Percentiles rank a stretch among this genome's conserved stretches.
phyloP scores from a whole-genome alignment of 129 eudicot genomes.

The Sambucus nigra region DNA sequence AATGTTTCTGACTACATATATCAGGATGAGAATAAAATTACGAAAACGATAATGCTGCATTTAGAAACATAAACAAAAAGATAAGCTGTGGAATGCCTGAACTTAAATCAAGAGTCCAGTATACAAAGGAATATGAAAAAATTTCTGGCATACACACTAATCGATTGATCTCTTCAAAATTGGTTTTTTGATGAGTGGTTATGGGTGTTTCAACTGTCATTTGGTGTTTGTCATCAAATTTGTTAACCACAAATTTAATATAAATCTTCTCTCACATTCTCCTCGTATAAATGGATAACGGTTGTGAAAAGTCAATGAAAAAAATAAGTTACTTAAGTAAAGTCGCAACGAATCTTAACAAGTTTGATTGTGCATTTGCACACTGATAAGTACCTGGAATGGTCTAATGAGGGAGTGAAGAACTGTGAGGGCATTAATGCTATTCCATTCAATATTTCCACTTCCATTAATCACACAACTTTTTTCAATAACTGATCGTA shows the following conservation, averaged over 20 bases:
- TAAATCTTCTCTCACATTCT: background rate
- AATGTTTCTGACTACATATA: background rate
- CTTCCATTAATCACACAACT: slow-evolving; percentile 38
- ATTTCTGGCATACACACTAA: too few relatives aligned
- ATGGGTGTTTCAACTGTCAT: background rate
- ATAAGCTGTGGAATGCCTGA: too few relatives aligned
- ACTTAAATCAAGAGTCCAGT: background rate
- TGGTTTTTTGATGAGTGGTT: background rate
- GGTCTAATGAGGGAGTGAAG: slow-evolving; percentile 66
- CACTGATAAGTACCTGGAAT: slow-evolving; percentile 48
- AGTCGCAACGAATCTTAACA: background rate
- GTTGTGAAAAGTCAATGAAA: background rate
- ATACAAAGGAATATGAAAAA: too few relatives aligned
- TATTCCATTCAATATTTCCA: slow-evolving; percentile 40
- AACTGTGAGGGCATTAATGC: slow-evolving; percentile 54
- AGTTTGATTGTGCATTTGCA: background rate
- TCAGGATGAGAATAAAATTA: background rate
- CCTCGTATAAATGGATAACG: background rate
- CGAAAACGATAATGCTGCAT: background rate
- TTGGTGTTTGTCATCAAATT: background rate
- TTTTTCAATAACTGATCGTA: slow-evolving; percentile 41
- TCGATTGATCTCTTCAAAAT: background rate
- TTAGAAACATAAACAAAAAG: background rate
- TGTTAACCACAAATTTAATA: background rate
- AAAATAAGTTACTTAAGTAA: background rate